phyloP scores from a whole-genome alignment of 306 rosid genomes.

The Urtica urens region DNA sequence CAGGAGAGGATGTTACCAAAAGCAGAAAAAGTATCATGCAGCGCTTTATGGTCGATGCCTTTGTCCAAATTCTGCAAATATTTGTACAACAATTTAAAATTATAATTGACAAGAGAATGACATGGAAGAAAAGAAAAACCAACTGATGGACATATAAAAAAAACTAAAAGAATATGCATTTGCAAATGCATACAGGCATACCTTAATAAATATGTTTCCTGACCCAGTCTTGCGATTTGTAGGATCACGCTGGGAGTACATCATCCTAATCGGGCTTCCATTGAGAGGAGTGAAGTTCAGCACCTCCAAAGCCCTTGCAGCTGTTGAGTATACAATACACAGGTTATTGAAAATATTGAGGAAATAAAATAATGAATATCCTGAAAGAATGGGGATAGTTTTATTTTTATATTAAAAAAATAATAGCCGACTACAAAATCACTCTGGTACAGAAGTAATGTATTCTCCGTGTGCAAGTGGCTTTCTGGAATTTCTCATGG shows the following conservation, averaged over 20 bases:
- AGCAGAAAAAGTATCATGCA: constrained; percentile 79
- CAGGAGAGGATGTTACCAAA: constrained; percentile 92
- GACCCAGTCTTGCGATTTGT: constrained; percentile 87
- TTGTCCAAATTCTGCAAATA: constrained; percentile 83
- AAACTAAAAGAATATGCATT: no score
- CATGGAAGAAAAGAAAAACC: no score
- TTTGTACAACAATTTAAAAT: no score
- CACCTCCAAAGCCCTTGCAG: constrained; percentile 87
- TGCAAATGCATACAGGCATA: constrained; percentile 11
- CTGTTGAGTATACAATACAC: constrained; percentile 35
- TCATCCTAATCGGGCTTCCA: constrained; percentile 67
- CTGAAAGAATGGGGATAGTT: no score
- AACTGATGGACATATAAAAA: no score
- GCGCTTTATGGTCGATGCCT: constrained; percentile 89
- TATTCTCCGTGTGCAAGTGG: no score
- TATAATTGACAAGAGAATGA: no score
- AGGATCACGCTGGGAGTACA: constrained; percentile 98
- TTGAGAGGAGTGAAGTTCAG: constrained; percentile 80
- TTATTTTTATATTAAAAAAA: no score
- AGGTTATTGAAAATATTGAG: constrained; percentile 5
- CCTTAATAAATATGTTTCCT: constrained; percentile 96
- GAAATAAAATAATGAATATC: not conserved
- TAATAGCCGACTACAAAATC: no score
- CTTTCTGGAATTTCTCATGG: no score
- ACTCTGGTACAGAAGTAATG: no score